Percentiles rank a stretch among this genome's conserved stretches.
phyloP scores from a whole-genome alignment of 2,329 filamentous ascomycete species.

The Penicillium sp. region DNA sequence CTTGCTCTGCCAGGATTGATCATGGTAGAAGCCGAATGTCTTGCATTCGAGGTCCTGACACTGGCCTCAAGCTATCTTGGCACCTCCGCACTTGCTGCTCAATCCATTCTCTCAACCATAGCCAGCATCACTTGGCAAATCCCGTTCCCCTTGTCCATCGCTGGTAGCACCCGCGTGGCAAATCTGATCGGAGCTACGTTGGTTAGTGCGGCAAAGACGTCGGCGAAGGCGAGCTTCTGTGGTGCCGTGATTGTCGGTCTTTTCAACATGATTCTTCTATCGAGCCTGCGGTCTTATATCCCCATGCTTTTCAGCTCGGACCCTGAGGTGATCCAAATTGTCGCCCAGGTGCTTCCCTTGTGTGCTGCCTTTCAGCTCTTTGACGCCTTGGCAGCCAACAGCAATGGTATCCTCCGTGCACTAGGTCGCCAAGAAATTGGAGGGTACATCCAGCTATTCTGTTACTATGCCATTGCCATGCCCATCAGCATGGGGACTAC shows the following conservation, averaged over 20 bases:
- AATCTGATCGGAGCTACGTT: slow-evolving; percentile 88
- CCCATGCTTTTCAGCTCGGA: slow-evolving; percentile 77
- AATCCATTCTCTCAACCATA: slow-evolving; percentile 78
- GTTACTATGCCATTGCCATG: slow-evolving; percentile 82
- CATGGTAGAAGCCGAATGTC: slow-evolving; percentile 91
- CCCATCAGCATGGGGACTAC: slow-evolving; percentile 76
- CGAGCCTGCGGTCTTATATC: slow-evolving; percentile 66
- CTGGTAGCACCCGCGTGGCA: slow-evolving; percentile 80
- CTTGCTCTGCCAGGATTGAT: slow-evolving; percentile 84
- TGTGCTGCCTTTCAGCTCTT: slow-evolving; percentile 88
- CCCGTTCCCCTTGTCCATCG: slow-evolving; percentile 86
- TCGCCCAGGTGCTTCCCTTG: slow-evolving; percentile 69
- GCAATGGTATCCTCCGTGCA: slow-evolving; percentile 80
- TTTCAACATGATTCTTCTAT: slow-evolving; percentile 71
- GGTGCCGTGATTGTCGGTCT: slow-evolving; percentile 69
- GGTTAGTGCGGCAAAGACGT: slow-evolving; percentile 73
- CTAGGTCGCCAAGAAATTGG: slow-evolving; percentile 86
- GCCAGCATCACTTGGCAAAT: slow-evolving; percentile 82
- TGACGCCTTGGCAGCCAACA: slow-evolving; percentile 73
- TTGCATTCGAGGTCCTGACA: slow-evolving; percentile 89
- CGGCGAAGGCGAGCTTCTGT: slow-evolving; percentile 71
- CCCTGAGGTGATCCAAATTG: slow-evolving; percentile 64
- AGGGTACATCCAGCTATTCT: slow-evolving; percentile 80
- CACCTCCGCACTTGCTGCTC: slow-evolving; percentile 76
- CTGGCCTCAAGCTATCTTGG: slow-evolving; percentile 78